A percentile compares a stretch with the other conserved stretches of the same genome.
Conservation (phyloP, 192 early-diverging fungal species). For the Podila horticola region DNA sequence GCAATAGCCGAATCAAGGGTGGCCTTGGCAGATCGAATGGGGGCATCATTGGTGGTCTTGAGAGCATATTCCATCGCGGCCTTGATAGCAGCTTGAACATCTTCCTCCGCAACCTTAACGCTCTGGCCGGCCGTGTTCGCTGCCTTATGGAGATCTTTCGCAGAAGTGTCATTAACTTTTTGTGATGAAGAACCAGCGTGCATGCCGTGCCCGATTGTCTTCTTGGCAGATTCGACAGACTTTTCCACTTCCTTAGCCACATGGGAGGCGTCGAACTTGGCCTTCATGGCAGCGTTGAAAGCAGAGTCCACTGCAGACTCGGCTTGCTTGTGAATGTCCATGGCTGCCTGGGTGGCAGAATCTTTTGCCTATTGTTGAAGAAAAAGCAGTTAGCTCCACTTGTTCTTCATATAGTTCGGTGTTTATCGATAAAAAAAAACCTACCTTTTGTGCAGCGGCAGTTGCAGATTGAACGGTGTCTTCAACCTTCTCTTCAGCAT, state of each 20-base stretch:
- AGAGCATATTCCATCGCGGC: constrained; percentile 7
- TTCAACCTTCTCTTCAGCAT: not conserved
- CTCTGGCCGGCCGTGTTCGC: not conserved
- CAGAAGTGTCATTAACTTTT: not conserved
- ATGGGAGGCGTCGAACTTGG: not conserved
- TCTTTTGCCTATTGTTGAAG: not conserved
- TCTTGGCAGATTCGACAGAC: not conserved
- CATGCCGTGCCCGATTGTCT: not conserved
- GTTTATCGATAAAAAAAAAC: no score
- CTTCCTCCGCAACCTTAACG: constrained; percentile 5
- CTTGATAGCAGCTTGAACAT: not conserved
- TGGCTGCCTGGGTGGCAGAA: not conserved
- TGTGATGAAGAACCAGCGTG: not conserved
- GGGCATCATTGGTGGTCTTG: not conserved
- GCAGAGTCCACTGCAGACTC: not conserved
- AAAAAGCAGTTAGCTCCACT: no score
- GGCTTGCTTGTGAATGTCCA: not conserved
- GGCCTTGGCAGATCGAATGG: not conserved
- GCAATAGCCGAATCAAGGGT: not conserved
- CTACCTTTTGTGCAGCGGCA: not conserved
- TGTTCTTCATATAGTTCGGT: no score
- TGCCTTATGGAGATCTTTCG: constrained; percentile 3
- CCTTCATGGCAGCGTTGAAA: not conserved
- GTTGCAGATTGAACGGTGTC: not conserved
- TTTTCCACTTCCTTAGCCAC: not conserved